These are phyloP conservation scores for Brassica hybrid DNA, from an alignment of 441 rosid species.

Conservation along the genomic window DNA sequence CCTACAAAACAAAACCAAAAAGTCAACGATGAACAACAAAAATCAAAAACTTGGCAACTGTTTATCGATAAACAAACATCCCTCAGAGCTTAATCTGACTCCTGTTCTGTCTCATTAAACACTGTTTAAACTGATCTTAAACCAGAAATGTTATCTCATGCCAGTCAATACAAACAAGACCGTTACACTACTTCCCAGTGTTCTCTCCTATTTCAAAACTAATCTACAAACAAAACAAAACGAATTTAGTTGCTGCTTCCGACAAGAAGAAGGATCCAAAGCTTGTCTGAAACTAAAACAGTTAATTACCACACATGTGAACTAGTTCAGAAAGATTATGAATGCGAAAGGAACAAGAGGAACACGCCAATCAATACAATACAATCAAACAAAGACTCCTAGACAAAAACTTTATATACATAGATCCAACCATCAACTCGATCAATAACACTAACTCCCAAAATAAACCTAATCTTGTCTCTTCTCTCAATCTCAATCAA, in stretches of 20 bases:
- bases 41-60: background rate
- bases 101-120: conserved; percentile 10
- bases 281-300: conserved; percentile 11
- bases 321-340: background rate
- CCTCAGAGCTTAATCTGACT: conserved; percentile 12
- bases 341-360: conserved; percentile 13
- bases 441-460: conserved; percentile 16
- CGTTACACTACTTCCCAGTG: background rate
- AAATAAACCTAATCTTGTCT: conserved; percentile 15
- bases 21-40: background rate
- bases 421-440: conserved; percentile 6
- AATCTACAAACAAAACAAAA: background rate
- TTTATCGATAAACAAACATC: conserved; percentile 9
- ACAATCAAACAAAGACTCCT: conserved; percentile 10
- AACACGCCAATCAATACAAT: background rate
- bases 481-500: conserved; percentile 17
- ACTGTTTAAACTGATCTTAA: background rate
- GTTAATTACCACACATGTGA: conserved; percentile 31
- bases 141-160: conserved; percentile 21
- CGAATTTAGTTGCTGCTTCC: background rate
- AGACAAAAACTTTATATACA: background rate
- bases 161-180: background rate
- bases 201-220: conserved; percentile 9
- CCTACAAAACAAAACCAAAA: conserved; percentile 47
- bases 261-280: background rate